Evolutionary conservation across 495 filamentous ascomycete genomes (phyloP), one percentile per base, ranked within the genome.

Genomic region (Lasiosphaeria miniovina): DNA sequence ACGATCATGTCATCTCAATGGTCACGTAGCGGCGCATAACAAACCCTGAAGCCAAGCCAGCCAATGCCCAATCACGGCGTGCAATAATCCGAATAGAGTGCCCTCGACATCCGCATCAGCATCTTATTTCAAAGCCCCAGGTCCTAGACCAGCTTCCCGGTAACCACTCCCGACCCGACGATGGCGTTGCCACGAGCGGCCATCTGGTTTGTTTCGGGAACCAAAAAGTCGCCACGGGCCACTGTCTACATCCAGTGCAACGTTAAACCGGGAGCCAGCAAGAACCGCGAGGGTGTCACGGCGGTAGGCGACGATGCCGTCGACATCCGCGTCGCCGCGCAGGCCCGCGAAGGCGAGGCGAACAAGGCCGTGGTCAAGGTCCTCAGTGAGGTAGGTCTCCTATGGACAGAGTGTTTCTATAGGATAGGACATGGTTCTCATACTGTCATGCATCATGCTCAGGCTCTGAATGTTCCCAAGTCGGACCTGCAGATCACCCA

Each of bases 301-400:
- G 73, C 72, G 1, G 72, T 89, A 8, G 78, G 77, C 2, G 72
- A 80, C 1, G 78, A 84, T 6, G 71, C 72, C 10, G 77, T 90
- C 55, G 82, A 86, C 52, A 66, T 90, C 1, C 85, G 82, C 34
- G 86, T 89, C 0, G 68, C 86, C 3, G 86, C 84, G 0, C 84
- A 79, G 50, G 81, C 87, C 9, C 76, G 81, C 40, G 84, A 88
- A 31, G 86, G 86, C 3, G 84, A 87, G 68, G 84, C 86, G 4
- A 90, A 90, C 62, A 77, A 78, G 56, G 85, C 86, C 12, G 85
- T 89, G 7, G 75, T 84, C 59, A 77, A 83, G 55, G 70, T 89
- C 6, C 71, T 90, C 43, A 86, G 86, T 57, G 75, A 85, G 75
- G 86, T 89, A 67, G 56, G 72, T 48, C 40, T 59, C 32, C 7